Conservation (phyloP, 345 rosid genomes). For the Bruguiera gymnorhiza region DNA sequence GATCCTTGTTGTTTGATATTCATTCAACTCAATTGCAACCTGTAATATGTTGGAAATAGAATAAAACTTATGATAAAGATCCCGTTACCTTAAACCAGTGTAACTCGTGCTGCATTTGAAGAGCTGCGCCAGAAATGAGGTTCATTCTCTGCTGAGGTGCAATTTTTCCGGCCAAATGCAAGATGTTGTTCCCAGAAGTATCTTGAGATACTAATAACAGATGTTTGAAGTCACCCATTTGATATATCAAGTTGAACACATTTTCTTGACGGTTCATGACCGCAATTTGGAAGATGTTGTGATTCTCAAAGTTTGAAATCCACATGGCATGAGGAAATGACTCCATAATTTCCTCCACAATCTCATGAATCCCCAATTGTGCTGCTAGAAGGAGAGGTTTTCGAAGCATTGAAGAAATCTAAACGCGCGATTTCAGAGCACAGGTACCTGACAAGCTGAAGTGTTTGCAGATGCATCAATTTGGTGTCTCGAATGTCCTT, state of each 20-base stretch:
- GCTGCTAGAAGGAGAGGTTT: background rate
- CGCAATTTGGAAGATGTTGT: constrained; percentile 8
- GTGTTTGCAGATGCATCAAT: constrained; percentile 2
- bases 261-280: constrained; percentile 12
- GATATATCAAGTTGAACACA: constrained; percentile 13
- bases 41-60: background rate
- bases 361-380: constrained; percentile 2
- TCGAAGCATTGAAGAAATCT: background rate
- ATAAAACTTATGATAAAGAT: background rate
- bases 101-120: constrained; percentile 15
- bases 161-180: constrained; percentile 19
- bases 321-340: constrained; percentile 9
- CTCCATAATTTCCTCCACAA: constrained; percentile 3
- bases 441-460: background rate
- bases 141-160: constrained; percentile 13
- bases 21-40: background rate
- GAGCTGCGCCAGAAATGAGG: constrained; percentile 16
- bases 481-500: background rate
- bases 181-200: constrained; percentile 5
- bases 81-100: constrained; percentile 18
- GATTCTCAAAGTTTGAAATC: constrained; percentile 2
- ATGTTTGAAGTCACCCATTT: background rate
- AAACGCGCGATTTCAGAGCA: background rate
- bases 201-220: background rate
- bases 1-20: background rate